These are phyloP conservation scores for Wallacemonas collosoma DNA, from an alignment of 208 protist species.

Conservation along the genomic window DNA sequence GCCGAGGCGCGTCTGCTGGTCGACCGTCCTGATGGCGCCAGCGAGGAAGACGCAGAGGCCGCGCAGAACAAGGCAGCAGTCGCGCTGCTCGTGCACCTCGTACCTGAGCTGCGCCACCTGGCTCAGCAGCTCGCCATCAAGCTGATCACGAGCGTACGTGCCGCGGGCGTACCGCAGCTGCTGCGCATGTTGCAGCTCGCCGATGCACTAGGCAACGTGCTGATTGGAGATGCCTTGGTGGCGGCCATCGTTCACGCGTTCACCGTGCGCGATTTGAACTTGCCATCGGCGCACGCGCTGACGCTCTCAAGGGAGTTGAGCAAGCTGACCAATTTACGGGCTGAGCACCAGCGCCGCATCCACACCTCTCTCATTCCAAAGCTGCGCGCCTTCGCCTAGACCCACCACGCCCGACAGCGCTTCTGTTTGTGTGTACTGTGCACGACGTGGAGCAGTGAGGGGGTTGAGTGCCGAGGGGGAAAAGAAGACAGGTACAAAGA, in stretches of 20 bases:
- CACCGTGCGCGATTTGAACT: constrained; percentile 34
- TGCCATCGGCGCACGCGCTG: constrained; percentile 33
- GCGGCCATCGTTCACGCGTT: constrained; percentile 70
- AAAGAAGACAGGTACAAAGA: no score
- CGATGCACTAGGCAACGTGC: constrained; percentile 44
- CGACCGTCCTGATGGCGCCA: constrained; percentile 18
- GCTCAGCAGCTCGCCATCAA: constrained; percentile 54
- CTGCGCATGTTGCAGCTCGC: constrained; percentile 65
- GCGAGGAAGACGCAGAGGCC: not conserved
- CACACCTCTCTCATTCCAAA: constrained; percentile 53
- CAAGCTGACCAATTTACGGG: constrained; percentile 49
- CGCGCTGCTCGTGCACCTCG: constrained; percentile 22
- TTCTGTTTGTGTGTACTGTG: no score
- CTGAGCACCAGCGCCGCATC: constrained; percentile 57
- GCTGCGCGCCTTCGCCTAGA: constrained; percentile 37
- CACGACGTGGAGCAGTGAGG: no score
- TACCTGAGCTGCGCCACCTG: constrained; percentile 44
- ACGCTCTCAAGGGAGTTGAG: constrained; percentile 37
- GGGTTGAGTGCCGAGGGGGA: no score
- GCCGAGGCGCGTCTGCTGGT: constrained; percentile 22
- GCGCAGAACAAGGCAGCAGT: constrained; percentile 9
- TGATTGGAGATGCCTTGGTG: constrained; percentile 65
- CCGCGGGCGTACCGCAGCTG: constrained; percentile 46
- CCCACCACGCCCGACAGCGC: no score
- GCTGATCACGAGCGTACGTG: constrained; percentile 49